Evolutionary conservation across 148 eudicot species (phyloP).

Genomic region (Vaccinium vitisidaea): DNA sequence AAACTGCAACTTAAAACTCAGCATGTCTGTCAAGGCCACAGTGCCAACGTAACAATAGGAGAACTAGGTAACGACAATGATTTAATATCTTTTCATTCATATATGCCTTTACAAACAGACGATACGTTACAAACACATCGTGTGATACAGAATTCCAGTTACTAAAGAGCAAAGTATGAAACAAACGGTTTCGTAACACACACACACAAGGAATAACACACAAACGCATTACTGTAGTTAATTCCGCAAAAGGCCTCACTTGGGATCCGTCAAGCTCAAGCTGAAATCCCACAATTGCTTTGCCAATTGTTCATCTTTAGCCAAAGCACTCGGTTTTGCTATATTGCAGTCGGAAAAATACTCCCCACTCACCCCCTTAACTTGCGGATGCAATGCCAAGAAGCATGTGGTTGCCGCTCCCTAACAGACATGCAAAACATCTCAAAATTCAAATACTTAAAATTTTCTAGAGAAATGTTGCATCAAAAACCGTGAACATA

Average conservation of each 20-base stretch:
- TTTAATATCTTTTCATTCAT: no score
- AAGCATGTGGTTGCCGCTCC: constrained; percentile 56
- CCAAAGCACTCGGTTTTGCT: constrained; percentile 34
- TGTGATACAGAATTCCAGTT: no score
- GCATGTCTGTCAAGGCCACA: no score
- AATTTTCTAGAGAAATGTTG: neutral
- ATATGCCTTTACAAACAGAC: no score
- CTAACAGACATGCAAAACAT: constrained; percentile 20
- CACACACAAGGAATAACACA: no score
- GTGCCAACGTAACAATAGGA: no score
- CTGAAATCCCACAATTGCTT: constrained; percentile 78
- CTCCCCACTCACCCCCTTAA: constrained; percentile 48
- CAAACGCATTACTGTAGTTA: no score
- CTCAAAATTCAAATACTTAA: neutral
- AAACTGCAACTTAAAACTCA: no score
- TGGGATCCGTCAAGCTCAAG: constrained; percentile 36
- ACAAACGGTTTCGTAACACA: no score
- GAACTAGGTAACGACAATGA: no score
- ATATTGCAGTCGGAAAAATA: constrained; percentile 66
- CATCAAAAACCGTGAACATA: constrained; percentile 18
- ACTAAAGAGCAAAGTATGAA: no score
- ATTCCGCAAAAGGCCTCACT: neutral
- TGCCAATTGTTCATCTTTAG: constrained; percentile 46
- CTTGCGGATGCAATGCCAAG: neutral
- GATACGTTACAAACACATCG: no score